Evolutionary conservation across 345 rosid species (phyloP).

Genomic region (Eucalyptus marginata): DNA sequence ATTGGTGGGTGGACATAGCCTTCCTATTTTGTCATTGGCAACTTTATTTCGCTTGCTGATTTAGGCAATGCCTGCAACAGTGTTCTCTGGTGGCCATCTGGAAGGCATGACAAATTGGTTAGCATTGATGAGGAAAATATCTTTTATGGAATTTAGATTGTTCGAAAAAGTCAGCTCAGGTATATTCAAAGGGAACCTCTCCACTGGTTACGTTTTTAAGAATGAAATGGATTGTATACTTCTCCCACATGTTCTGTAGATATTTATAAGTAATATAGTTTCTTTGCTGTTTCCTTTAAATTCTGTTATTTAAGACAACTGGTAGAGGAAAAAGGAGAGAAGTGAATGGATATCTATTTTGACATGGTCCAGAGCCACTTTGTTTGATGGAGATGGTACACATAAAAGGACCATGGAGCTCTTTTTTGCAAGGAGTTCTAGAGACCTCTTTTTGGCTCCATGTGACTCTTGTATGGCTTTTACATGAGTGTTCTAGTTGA

Average conservation of each 20-base stretch:
- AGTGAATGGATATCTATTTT: background rate
- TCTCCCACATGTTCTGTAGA: background rate
- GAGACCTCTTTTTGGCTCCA: background rate
- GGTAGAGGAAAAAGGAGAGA: background rate
- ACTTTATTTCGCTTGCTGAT: background rate
- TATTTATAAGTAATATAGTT: background rate
- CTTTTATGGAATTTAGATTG: constrained; percentile 74
- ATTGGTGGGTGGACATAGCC: constrained; percentile 48
- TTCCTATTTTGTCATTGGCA: background rate
- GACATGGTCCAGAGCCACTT: background rate
- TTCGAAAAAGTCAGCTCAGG: constrained; percentile 73
- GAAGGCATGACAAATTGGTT: constrained; percentile 71
- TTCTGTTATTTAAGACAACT: background rate
- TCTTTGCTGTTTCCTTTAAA: background rate
- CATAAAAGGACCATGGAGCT: background rate
- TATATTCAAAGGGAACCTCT: background rate
- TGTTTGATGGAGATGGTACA: background rate
- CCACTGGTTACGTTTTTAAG: background rate
- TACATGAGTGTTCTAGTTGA: background rate
- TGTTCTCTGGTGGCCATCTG: constrained; percentile 85
- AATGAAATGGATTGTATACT: background rate
- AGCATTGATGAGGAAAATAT: constrained; percentile 78
- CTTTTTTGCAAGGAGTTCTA: background rate
- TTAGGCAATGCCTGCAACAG: constrained; percentile 11
- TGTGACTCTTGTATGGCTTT: background rate